These are phyloP conservation scores for Carex myosuroides DNA, from an alignment of 176 grass and related monocot species.

Conservation along the genomic window DNA sequence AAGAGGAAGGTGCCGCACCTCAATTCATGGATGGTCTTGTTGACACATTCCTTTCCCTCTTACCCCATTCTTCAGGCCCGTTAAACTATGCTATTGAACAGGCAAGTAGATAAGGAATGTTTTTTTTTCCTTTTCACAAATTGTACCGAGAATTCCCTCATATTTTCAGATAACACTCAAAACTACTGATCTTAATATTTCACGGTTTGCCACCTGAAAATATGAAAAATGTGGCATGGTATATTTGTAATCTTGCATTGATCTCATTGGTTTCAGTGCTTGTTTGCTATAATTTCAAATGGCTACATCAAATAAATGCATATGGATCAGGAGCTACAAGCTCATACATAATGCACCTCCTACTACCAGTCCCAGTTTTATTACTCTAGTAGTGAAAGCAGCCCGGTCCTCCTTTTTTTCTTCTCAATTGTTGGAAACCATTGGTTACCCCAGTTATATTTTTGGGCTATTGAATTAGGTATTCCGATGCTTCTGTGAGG, in stretches of 20 bases:
- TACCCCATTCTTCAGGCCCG: constrained; percentile 68
- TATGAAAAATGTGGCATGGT: constrained; percentile 12
- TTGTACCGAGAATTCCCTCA: neutral
- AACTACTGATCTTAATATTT: neutral
- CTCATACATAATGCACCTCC: neutral
- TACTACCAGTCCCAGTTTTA: neutral
- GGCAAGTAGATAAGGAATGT: constrained; percentile 44
- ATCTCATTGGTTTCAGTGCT: neutral
- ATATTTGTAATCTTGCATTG: neutral
- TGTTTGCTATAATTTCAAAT: neutral
- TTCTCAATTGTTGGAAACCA: neutral
- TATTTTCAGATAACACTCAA: neutral
- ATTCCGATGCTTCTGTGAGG: constrained; percentile 72
- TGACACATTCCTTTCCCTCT: constrained; percentile 70
- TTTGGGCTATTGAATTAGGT: constrained; percentile 35
- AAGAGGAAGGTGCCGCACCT: constrained; percentile 35
- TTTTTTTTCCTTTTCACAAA: neutral
- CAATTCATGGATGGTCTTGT: constrained; percentile 88
- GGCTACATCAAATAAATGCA: neutral
- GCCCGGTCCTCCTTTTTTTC: neutral
- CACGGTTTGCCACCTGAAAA: neutral
- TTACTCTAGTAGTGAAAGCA: neutral
- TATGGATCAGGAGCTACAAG: neutral
- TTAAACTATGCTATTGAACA: constrained; percentile 74
- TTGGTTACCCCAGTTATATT: too few relatives aligned